phyloP scores from a whole-genome alignment of 169 alveolate genomes.

The Theileria orientalis region DNA sequence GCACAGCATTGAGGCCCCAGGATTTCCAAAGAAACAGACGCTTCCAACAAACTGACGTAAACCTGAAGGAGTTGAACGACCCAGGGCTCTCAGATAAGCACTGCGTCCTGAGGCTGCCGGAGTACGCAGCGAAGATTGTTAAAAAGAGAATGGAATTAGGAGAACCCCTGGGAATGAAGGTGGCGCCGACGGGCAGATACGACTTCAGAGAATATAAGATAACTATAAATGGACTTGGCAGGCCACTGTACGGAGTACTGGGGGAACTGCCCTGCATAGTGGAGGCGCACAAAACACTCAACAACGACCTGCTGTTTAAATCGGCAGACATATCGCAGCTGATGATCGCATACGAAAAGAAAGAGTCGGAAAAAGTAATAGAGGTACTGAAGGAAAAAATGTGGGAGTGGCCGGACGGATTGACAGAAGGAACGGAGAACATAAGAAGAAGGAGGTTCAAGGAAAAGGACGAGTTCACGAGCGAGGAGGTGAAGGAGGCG shows the following conservation, averaged over 20 bases:
- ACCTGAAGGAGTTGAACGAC: slow-evolving; percentile 43
- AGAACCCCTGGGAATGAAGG: slow-evolving; percentile 46
- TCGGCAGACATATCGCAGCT: slow-evolving; percentile 78
- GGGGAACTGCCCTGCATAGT: slow-evolving; percentile 82
- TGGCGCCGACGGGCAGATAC: slow-evolving; percentile 57
- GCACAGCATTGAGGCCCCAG: slow-evolving; percentile 15
- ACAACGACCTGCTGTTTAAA: slow-evolving; percentile 80
- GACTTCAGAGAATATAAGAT: slow-evolving; percentile 59
- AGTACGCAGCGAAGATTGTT: slow-evolving; percentile 31
- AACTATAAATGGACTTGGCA: slow-evolving; percentile 27
- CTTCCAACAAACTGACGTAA: slow-evolving; percentile 21
- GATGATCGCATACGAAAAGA: slow-evolving; percentile 69
- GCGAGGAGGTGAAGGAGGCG: slow-evolving; percentile 81
- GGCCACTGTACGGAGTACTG: slow-evolving; percentile 69
- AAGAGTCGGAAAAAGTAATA: slow-evolving; percentile 59
- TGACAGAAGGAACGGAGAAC: slow-evolving; percentile 80
- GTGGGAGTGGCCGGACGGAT: slow-evolving; percentile 87
- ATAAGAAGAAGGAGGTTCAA: slow-evolving; percentile 80
- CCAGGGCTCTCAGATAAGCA: slow-evolving; percentile 57
- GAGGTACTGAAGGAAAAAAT: slow-evolving; percentile 57
- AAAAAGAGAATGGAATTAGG: background rate
- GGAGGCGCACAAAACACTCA: slow-evolving; percentile 83
- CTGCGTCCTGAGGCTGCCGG: slow-evolving; percentile 57
- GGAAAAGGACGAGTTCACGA: slow-evolving; percentile 72
- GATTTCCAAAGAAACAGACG: slow-evolving; percentile 50